Conservation (phyloP, 202 grass and related monocot species). For the Bolboschoenoplectus hybrid region DNA sequence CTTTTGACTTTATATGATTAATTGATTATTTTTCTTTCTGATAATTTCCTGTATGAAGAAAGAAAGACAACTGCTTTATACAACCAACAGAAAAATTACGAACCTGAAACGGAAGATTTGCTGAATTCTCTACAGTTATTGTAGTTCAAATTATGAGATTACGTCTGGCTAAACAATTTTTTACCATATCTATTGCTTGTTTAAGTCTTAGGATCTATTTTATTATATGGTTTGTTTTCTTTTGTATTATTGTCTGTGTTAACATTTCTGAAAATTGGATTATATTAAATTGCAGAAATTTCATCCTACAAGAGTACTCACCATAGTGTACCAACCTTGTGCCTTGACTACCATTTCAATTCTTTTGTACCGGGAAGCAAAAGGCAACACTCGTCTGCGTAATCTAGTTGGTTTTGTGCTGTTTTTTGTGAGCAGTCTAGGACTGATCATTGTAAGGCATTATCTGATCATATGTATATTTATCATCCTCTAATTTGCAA, state of each 20-base stretch:
- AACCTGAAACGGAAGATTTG: neutral
- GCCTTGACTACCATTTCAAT: constrained; percentile 71
- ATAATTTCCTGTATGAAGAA: neutral
- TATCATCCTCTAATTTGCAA: neutral
- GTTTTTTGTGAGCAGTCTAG: constrained; percentile 74
- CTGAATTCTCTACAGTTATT: neutral
- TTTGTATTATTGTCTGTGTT: neutral
- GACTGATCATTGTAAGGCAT: constrained; percentile 67
- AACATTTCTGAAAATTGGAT: neutral
- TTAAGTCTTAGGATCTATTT: neutral
- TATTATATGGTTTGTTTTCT: constrained; percentile 23
- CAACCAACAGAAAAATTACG: neutral
- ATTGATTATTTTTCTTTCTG: neutral
- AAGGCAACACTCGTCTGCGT: constrained; percentile 72
- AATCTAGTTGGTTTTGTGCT: constrained; percentile 78
- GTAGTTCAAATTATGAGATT: neutral
- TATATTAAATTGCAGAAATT: constrained; percentile 53
- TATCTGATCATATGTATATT: constrained; percentile 25
- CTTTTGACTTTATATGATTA: too few relatives aligned
- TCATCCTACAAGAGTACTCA: constrained; percentile 80
- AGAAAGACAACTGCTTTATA: neutral
- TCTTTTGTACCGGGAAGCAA: constrained; percentile 76
- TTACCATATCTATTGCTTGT: neutral
- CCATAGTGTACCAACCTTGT: constrained; percentile 92
- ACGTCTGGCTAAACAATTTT: neutral